Conservation (phyloP, 306 rosid species). For the Arachis stenosperma region DNA sequence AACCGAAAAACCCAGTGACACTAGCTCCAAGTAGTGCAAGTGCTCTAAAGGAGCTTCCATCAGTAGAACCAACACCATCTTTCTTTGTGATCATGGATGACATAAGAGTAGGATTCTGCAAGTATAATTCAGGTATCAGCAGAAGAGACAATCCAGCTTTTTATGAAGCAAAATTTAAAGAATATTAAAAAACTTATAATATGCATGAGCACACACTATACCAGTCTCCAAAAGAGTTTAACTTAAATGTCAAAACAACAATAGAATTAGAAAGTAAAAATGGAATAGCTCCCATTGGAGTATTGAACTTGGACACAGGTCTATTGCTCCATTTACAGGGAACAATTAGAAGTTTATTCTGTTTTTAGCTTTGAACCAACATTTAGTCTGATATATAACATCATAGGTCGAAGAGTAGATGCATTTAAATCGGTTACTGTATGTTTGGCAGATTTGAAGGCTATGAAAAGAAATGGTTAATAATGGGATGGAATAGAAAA, state of each 20-base stretch:
- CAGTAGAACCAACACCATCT: constrained; percentile 60
- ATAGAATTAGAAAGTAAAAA: background rate
- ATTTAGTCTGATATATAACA: background rate
- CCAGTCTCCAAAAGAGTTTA: constrained; percentile 6
- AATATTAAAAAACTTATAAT: background rate
- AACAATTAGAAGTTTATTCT: constrained; percentile 1
- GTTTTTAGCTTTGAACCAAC: background rate
- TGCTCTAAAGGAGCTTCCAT: constrained; percentile 70
- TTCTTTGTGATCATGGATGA: constrained; percentile 63
- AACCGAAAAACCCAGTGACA: constrained; percentile 76
- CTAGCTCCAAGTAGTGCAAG: constrained; percentile 93
- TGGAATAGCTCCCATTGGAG: constrained; percentile 31
- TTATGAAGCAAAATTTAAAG: constrained; percentile 9
- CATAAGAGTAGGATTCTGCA: constrained; percentile 59
- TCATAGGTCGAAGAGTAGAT: background rate
- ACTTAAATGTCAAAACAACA: constrained; percentile 1
- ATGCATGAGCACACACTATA: background rate
- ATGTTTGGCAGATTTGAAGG: too few species aligned
- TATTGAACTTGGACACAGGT: background rate
- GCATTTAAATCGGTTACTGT: background rate
- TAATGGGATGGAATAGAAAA: too few species aligned
- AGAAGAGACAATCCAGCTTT: background rate
- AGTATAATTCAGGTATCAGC: constrained; percentile 27
- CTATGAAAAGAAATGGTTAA: too few species aligned
- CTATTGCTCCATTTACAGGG: background rate